Conservation (phyloP, 768 basidiomycete species). For the Phanerochaete carnosa region DNA sequence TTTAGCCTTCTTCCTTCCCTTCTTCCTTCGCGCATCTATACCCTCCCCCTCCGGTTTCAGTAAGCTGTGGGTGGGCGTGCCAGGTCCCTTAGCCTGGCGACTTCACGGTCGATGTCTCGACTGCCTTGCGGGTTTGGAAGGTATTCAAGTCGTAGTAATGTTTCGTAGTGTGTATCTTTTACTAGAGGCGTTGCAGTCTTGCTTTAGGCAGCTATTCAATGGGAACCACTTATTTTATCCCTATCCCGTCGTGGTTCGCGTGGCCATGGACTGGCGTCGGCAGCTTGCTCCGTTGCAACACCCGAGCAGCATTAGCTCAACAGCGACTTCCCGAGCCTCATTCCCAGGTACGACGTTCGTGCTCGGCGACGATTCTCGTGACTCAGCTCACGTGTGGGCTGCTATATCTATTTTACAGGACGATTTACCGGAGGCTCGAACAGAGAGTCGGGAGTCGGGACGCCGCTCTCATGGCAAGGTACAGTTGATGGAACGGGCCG, state of each 20-base stretch:
- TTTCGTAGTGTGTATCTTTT: constrained; percentile 3
- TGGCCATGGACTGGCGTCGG: background rate
- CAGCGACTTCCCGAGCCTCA: too few species aligned
- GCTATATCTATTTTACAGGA: too few species aligned
- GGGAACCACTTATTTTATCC: background rate
- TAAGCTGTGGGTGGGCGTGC: background rate
- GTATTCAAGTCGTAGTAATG: background rate
- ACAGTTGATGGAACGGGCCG: too few species aligned
- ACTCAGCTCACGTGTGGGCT: too few species aligned
- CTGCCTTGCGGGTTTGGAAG: constrained; percentile 3
- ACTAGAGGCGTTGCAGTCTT: constrained; percentile 5
- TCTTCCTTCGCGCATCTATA: background rate
- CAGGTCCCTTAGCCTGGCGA: background rate
- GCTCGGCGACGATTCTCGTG: too few species aligned
- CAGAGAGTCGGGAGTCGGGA: too few species aligned
- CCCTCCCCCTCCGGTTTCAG: background rate
- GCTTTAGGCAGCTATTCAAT: background rate
- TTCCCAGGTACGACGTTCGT: too few species aligned
- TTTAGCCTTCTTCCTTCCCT: background rate
- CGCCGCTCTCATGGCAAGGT: too few species aligned
- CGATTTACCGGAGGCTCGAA: too few species aligned
- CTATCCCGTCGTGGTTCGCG: background rate
- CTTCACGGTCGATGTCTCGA: background rate
- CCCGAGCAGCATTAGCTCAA: too few species aligned
- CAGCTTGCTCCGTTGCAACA: too few species aligned